Percentiles rank a stretch among this genome's conserved stretches.
Evolutionary conservation across 2,329 filamentous ascomycete species (phyloP).

Genomic region (Botrytis porri): DNA sequence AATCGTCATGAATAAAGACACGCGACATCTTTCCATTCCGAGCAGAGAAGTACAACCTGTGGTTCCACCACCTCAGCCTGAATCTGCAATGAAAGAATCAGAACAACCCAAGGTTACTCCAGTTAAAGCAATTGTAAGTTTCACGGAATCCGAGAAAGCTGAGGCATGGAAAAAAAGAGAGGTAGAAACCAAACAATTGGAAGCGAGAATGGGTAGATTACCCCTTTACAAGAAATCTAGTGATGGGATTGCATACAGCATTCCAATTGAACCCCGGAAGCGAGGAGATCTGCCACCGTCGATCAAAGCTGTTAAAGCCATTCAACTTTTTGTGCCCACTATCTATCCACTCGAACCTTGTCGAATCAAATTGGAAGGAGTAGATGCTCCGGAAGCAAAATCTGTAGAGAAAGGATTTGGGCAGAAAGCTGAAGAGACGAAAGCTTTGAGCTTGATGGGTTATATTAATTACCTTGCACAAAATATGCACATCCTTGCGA

Average conservation of each 20-base stretch:
- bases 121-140: slow-evolving; percentile 37
- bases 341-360: slow-evolving; percentile 70
- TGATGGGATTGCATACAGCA: slow-evolving; percentile 67
- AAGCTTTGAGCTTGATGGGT: slow-evolving; percentile 62
- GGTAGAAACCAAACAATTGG: slow-evolving; percentile 67
- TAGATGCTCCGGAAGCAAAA: slow-evolving; percentile 57
- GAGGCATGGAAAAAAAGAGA: slow-evolving; percentile 62
- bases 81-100: slow-evolving; percentile 10
- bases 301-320: slow-evolving; percentile 59
- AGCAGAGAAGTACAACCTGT: slow-evolving; percentile 30
- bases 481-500: slow-evolving; percentile 66
- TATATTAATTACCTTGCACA: slow-evolving; percentile 73
- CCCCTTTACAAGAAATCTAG: slow-evolving; percentile 64
- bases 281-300: slow-evolving; percentile 57
- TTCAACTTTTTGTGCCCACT: slow-evolving; percentile 67
- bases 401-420: slow-evolving; percentile 64
- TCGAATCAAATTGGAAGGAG: slow-evolving; percentile 62
- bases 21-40: slow-evolving; percentile 36
- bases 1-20: slow-evolving; percentile 44
- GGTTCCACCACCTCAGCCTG: slow-evolving; percentile 12
- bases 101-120: slow-evolving; percentile 18
- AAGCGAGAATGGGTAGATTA: slow-evolving; percentile 68
- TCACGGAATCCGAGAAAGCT: slow-evolving; percentile 57
- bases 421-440: slow-evolving; percentile 53
- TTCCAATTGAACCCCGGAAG: slow-evolving; percentile 67